Evolutionary conservation across 805 yeast species (phyloP), one percentile per base, ranked within the genome.

Genomic region (Wickerhamiella sorbophila): DNA sequence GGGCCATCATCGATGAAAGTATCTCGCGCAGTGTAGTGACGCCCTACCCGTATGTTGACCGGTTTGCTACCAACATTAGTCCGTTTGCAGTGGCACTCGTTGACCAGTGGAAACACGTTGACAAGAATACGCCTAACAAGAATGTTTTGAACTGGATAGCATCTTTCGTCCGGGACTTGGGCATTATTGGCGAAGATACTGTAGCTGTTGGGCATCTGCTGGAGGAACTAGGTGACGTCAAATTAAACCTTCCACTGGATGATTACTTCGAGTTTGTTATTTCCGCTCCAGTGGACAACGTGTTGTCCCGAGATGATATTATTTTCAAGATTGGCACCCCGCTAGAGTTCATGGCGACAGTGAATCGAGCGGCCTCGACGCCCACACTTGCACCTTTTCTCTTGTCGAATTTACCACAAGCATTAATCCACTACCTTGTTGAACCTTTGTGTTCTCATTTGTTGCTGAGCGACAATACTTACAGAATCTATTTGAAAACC

Each of bases 1-100:
- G 84, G 79, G 63, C 62, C 9, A 57, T 84, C 24, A 48, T 88
- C 5, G 95, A 88, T 54, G 91, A 87, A 56, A 64, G 84, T 0
- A 67, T 85, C 24, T 66, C 84, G 1, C 70, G 95, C 47, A 69
- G 78, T 46, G 70, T 79, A 31, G 70, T 73, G 47, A 61, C 85
- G 0, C 96, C 97, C 0, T 91, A 80, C 61, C 85, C 82, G 54
- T 88, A 86, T 51, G 70, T 84, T 41, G 96, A 88, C 54, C 47
- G 58, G 40, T 66, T 74, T 26, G 52, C 53, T n/a, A 45, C 50
- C 0, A 51, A 54, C 22, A 51, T 75, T 12, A 75, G 85, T 44
- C 82, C 85, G 0, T 68, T 79, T 39, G 49, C 69, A 1, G 63
- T 74, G 12, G 68, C 78, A 0, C 50, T 78, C 3, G 57, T 75